Base-by-base conservation (phyloP, 495 filamentous ascomycete genomes). In the Podospora sp. region DNA sequence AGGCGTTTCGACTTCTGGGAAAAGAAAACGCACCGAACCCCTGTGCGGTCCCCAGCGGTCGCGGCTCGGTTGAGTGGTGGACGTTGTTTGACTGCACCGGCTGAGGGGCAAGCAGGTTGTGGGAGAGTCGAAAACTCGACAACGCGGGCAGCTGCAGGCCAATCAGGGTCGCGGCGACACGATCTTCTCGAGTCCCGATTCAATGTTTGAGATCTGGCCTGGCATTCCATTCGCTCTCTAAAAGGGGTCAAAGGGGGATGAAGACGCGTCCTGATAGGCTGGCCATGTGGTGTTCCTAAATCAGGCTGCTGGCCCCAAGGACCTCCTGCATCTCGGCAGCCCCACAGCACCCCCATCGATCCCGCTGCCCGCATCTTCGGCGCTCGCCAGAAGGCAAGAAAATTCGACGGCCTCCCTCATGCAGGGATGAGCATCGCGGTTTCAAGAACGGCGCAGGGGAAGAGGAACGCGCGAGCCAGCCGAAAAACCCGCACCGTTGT, bases 211-310 rank as follows among this genome's bases (percentile, higher is more conserved):
- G 68, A 66, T 62, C 68, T 68, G 53, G 33, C 61, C 27, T 51
- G 60, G 60, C 52, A 64, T 61, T 29, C 65, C 33, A 73, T 66
- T 65, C 56, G 64, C 65, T 62, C 60, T 20, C 53, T 21, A n/a
- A 56, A 22, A 20, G 57, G 33, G 35, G 20, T 29, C 12, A 36
- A 65, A n/a, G 51, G 24, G 35, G 29, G 56, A 20, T 52, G 56
- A 58, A 26, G 66, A 52, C 69, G 71, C 69, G 71, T 69, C 46
- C 61, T 73, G 68, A 73, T 73, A 69, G 71, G 71, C 14, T 49
- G 11, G 53, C 51, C 46, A 57, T 27, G 29, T n/a, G 60, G 61
- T 46, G 40, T 46, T 46, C 40, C 60, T 55, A 69, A 67, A 71
- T 73, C 69, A 69, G 72, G 61, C 67, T 65, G 66, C 60, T 68